Base-by-base conservation (phyloP, 495 filamentous ascomycete species). In the Bryoglossum gracile region DNA sequence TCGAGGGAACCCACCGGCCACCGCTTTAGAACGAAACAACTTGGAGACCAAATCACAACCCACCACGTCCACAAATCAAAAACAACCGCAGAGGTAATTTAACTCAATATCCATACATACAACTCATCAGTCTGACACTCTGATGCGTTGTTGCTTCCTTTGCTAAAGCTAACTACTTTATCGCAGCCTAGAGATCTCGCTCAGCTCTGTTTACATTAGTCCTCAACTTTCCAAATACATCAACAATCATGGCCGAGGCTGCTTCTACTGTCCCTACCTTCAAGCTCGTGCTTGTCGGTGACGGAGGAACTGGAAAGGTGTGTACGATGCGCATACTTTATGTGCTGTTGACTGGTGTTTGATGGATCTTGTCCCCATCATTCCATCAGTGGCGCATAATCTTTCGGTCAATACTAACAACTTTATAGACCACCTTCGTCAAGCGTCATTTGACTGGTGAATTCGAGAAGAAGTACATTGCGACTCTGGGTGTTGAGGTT, bases 401-500 rank as follows among this genome's bases (percentile, higher is more conserved):
- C 18, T 38, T 22, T 19, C 44, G 3, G 28, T 32, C 19, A 37
- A 18, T 19, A 38, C 59, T 59, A 55, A 61, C 55, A 62, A 49
- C 35, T 8, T 21, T 8, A 45, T 68, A 99, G 94, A 99, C 94
- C 66, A 99, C 94, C 65, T 99, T 99, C 78, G 94, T 99, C 75
- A 99, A 97, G 83, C 94, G 94, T 62, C 94, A 99, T 70, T 74
- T 97, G 77, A 97, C 94, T 65, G 94, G 94, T 56, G 94, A 99
- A 68, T 99, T 99, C 66, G 94, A 99, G 80, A 99, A 99, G 84
- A 99, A 97, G 76, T 99, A 99, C 72, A 96, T 99, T 68, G 94
- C 94, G 54, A 99, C 94, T 48, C 83, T 99, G 50, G 94, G 94
- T 85, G 94, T 99, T 60, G 94, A 99, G 68, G 94, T 99, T 57